Percentiles rank a stretch among this genome's conserved stretches.
These are phyloP conservation scores for Helianthus annuus DNA, from an alignment of 129 eudicot species.

Conservation along the genomic window DNA sequence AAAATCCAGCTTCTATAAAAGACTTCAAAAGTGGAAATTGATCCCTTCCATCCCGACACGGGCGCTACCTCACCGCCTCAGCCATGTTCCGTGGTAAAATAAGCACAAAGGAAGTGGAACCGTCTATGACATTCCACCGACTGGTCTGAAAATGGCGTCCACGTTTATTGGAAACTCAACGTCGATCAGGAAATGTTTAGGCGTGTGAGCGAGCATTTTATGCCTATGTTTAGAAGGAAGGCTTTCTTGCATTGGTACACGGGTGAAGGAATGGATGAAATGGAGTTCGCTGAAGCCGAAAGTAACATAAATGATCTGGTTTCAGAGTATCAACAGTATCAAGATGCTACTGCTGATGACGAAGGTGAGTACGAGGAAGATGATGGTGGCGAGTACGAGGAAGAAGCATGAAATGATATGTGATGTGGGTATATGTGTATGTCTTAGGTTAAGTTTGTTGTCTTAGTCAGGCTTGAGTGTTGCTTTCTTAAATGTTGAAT, in stretches of 20 bases:
- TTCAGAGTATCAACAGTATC: constrained; percentile 75
- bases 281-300: constrained; percentile 69
- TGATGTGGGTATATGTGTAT: no score
- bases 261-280: constrained; percentile 77
- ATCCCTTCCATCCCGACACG: constrained; percentile 57
- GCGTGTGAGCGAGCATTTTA: constrained; percentile 70
- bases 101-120: no score
- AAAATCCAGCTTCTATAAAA: constrained; percentile 61
- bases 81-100: no score
- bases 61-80: no score
- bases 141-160: no score
- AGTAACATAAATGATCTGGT: constrained; percentile 82
- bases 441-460: no score
- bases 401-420: no score
- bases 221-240: constrained; percentile 75
- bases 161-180: no score
- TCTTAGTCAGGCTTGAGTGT: constrained; percentile 3
- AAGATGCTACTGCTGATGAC: constrained; percentile 81
- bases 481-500: constrained; percentile 22
- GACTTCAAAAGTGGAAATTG: constrained; percentile 85
- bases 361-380: constrained; percentile 71
- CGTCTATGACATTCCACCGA: no score
- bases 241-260: constrained; percentile 90
- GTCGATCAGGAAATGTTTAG: constrained; percentile 62
- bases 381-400: constrained; percentile 23